A percentile compares a stretch with the other conserved stretches of the same genome.
Evolutionary conservation across 768 basidiomycete species (phyloP).

Genomic region (Leucocoprinus birnbaumii): DNA sequence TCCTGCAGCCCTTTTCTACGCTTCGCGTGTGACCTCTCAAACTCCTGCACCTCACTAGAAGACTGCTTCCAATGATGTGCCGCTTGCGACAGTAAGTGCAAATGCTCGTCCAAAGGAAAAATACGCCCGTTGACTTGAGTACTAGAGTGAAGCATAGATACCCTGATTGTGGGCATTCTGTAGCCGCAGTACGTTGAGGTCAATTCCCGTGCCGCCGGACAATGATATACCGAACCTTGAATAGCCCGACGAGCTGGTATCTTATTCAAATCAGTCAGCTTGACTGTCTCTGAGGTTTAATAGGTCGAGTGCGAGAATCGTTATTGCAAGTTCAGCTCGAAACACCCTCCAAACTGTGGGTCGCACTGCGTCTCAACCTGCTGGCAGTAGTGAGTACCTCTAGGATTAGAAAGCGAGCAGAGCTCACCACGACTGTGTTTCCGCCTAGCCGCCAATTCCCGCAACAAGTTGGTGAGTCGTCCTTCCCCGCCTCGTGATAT

Average conservation of each 20-base stretch:
- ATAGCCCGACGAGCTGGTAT: constrained; percentile 63
- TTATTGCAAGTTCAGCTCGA: constrained; percentile 68
- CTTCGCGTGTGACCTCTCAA: constrained; percentile 13
- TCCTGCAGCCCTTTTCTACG: constrained; percentile 13
- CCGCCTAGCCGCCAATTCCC: constrained; percentile 46
- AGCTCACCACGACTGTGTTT: constrained; percentile 18
- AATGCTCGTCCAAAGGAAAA: not conserved
- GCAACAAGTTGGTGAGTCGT: constrained; percentile 56
- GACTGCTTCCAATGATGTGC: constrained; percentile 52
- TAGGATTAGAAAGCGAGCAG: not conserved
- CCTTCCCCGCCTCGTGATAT: not conserved
- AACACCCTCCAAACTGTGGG: constrained; percentile 58
- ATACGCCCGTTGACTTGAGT: not conserved
- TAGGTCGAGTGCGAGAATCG: constrained; percentile 66
- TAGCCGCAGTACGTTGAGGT: constrained; percentile 18
- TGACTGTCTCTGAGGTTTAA: not conserved
- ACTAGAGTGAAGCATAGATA: constrained; percentile 65
- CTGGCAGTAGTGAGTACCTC: constrained; percentile 72
- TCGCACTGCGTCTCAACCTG: constrained; percentile 59
- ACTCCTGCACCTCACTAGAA: constrained; percentile 19
- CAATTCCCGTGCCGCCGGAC: not conserved
- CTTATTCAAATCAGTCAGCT: constrained; percentile 15
- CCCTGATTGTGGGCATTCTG: constrained; percentile 52
- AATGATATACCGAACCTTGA: not conserved
- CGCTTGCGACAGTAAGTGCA: constrained; percentile 64